Conservation (phyloP, 148 eudicot genomes). For the Cornus kousa region DNA sequence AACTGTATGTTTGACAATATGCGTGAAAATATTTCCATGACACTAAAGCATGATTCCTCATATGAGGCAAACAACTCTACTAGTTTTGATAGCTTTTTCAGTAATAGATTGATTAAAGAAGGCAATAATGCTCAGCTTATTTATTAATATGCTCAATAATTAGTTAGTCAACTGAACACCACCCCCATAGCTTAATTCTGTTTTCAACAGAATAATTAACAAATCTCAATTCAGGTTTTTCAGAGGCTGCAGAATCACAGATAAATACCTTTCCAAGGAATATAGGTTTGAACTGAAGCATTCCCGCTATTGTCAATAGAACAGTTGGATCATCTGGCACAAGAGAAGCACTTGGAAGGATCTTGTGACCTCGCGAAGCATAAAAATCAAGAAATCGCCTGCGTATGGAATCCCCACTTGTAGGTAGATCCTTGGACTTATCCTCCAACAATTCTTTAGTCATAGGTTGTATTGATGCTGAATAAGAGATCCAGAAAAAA, state of each 20-base stretch:
- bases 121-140: neutral
- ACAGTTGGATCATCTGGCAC: conserved; percentile 99
- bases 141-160: neutral
- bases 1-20: neutral
- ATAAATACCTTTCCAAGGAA: conserved; percentile 85
- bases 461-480: conserved; percentile 79
- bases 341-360: conserved; percentile 95
- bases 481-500: conserved; percentile 30
- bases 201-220: neutral
- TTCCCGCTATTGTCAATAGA: conserved; percentile 92
- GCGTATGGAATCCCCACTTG: conserved; percentile 80
- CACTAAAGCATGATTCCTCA: neutral
- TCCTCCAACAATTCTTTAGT: conserved; percentile 51
- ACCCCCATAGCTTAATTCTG: neutral
- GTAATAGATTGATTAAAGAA: too few species aligned
- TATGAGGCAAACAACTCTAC: neutral
- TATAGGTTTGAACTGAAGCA: conserved; percentile 98
- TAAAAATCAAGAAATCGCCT: conserved; percentile 77
- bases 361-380: conserved; percentile 79
- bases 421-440: conserved; percentile 38
- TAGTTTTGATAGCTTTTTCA: neutral
- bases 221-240: neutral
- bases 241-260: neutral
- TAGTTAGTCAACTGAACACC: conserved; percentile 2
- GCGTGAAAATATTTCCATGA: neutral